Conservation (phyloP, 2,329 filamentous ascomycete species). For the Aspergillus texensis region DNA sequence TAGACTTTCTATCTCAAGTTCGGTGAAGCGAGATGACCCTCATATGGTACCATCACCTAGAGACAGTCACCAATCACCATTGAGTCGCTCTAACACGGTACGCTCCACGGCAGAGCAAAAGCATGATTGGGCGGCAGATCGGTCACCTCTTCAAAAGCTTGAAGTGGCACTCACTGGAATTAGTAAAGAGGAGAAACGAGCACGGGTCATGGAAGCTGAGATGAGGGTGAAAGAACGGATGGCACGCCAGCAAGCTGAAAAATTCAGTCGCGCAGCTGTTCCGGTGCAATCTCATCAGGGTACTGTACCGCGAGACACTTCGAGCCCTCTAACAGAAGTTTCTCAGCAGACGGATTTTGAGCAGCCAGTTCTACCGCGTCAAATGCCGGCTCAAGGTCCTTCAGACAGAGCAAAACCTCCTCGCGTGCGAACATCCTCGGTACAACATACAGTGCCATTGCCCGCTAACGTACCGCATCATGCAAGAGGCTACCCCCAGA, state of each 20-base stretch:
- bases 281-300: background rate
- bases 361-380: constrained; percentile 4
- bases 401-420: constrained; percentile 8
- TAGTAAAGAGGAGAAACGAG: constrained; percentile 93
- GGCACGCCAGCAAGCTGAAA: constrained; percentile 27
- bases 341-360: constrained; percentile 11
- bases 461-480: constrained; percentile 25
- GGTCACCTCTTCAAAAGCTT: constrained; percentile 89
- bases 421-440: constrained; percentile 20
- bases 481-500: constrained; percentile 12
- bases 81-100: constrained; percentile 36
- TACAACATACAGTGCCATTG: constrained; percentile 24
- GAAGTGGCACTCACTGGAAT: constrained; percentile 89
- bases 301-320: background rate
- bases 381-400: constrained; percentile 9
- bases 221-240: constrained; percentile 65
- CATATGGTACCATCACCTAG: constrained; percentile 16
- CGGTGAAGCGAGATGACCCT: constrained; percentile 10
- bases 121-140: constrained; percentile 69
- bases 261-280: constrained; percentile 7
- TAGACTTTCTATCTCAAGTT: background rate
- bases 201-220: constrained; percentile 81
- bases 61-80: constrained; percentile 23
- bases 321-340: background rate
- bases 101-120: constrained; percentile 34